Conservation (phyloP, 2,329 filamentous ascomycete species). For the Biscogniauxia sp. region DNA sequence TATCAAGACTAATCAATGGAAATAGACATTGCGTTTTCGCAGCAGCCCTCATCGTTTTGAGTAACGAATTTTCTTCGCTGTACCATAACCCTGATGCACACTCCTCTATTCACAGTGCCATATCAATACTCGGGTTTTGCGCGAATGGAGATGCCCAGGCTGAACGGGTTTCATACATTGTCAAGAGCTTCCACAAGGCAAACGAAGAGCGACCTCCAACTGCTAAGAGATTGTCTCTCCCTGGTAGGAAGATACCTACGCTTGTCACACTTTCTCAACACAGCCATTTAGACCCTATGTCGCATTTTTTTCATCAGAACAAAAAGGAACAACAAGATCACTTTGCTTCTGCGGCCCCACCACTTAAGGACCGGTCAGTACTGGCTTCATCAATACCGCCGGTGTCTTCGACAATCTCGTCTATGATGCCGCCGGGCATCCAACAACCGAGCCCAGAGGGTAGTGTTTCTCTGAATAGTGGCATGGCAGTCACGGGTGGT, state of each 20-base stretch:
- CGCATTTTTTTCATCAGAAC: constrained; percentile 27
- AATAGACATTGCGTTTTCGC: constrained; percentile 56
- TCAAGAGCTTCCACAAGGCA: constrained; percentile 46
- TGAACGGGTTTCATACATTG: constrained; percentile 46
- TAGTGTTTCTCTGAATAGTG: constrained; percentile 26
- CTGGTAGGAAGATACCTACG: constrained; percentile 25
- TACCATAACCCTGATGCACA: constrained; percentile 43
- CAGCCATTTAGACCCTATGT: constrained; percentile 27
- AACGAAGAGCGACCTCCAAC: constrained; percentile 31
- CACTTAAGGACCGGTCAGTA: constrained; percentile 17
- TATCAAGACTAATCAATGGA: constrained; percentile 10
- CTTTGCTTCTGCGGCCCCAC: constrained; percentile 11
- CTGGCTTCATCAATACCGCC: constrained; percentile 9
- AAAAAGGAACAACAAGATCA: constrained; percentile 14
- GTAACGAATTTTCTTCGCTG: constrained; percentile 54
- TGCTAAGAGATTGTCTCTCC: constrained; percentile 23
- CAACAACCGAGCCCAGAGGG: constrained; percentile 34
- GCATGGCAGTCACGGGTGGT: constrained; percentile 17
- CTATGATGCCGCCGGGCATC: constrained; percentile 25
- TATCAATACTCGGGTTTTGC: constrained; percentile 50
- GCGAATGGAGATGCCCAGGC: constrained; percentile 49
- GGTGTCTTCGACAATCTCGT: constrained; percentile 12
- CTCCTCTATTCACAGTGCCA: constrained; percentile 40
- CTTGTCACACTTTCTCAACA: constrained; percentile 29
- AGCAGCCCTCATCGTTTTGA: constrained; percentile 52